Conservation (phyloP, 2,329 filamentous ascomycete species). For the Sporothrix curviconia region DNA sequence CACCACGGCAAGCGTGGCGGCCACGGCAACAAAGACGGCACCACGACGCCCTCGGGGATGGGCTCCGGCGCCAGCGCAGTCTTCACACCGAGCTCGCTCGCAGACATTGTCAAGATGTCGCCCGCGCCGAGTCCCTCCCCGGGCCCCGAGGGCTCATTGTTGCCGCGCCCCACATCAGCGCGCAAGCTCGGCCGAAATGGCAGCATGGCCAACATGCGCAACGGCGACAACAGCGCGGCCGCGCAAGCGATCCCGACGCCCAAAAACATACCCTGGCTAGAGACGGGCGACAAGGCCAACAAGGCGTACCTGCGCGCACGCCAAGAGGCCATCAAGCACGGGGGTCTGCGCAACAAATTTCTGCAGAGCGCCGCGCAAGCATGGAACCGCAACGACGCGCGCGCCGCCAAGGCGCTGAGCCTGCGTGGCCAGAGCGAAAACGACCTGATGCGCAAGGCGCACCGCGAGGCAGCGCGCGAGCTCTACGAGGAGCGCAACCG, state of each 20-base stretch:
- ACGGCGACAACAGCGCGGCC: conserved; percentile 70
- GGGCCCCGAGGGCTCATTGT: conserved; percentile 15
- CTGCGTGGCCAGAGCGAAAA: conserved; percentile 95
- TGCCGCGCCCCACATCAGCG: conserved; percentile 48
- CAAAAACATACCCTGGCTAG: conserved; percentile 91
- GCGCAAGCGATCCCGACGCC: conserved; percentile 80
- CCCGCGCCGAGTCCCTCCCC: conserved; percentile 64
- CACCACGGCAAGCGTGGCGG: conserved; percentile 87
- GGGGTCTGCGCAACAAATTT: conserved; percentile 93
- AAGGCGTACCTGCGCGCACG: conserved; percentile 92
- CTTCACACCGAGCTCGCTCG: conserved; percentile 66
- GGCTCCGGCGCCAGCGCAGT: conserved; percentile 9
- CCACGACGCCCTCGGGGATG: conserved; percentile 21
- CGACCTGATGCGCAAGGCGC: conserved; percentile 92
- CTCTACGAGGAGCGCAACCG: conserved; percentile 93
- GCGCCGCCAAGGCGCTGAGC: conserved; percentile 89
- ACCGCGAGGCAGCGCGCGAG: conserved; percentile 84
- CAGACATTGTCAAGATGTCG: conserved; percentile 92
- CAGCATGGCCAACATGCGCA: conserved; percentile 56
- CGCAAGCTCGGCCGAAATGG: conserved; percentile 58
- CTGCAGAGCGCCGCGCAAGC: conserved; percentile 94
- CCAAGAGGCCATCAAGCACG: conserved; percentile 94
- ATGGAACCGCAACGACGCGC: conserved; percentile 96
- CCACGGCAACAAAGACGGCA: conserved; percentile 69
- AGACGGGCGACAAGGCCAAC: conserved; percentile 85